phyloP scores from a whole-genome alignment of 768 basidiomycete species.

The Coprinellus aureogranulatus region DNA sequence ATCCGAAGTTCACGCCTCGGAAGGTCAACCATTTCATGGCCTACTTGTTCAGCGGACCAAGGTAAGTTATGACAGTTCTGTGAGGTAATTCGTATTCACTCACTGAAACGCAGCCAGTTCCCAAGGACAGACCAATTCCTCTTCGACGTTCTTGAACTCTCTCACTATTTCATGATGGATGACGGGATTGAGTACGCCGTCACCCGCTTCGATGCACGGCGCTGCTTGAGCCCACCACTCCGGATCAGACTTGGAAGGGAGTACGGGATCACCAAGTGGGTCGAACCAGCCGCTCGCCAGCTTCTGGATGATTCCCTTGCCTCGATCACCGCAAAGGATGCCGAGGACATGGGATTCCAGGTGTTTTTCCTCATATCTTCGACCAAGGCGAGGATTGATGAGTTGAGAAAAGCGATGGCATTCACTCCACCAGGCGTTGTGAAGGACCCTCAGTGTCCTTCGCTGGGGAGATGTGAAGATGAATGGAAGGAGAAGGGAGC shows the following conservation, averaged over 20 bases:
- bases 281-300: not conserved
- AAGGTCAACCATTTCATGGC: not conserved
- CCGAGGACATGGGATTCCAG: not conserved
- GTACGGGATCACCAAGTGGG: not conserved
- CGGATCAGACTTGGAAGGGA: not conserved
- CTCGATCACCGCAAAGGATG: not conserved
- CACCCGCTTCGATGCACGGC: not conserved
- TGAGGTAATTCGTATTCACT: too few species aligned
- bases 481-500: not conserved
- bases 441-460: not conserved
- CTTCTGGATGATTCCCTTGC: not conserved
- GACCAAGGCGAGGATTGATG: not conserved
- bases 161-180: not conserved
- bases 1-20: not conserved
- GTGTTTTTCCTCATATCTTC: not conserved
- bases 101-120: not conserved
- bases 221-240: not conserved
- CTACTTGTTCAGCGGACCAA: not conserved
- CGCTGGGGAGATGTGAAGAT: not conserved
- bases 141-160: not conserved
- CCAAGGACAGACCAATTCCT: not conserved
- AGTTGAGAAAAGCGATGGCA: not conserved
- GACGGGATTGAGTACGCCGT: not conserved
- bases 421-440: not conserved
- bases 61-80: not conserved